Evolutionary conservation across 2,329 filamentous ascomycete genomes (phyloP), one percentile per base, ranked within the genome.

Genomic region (Botryotinia globosa): DNA sequence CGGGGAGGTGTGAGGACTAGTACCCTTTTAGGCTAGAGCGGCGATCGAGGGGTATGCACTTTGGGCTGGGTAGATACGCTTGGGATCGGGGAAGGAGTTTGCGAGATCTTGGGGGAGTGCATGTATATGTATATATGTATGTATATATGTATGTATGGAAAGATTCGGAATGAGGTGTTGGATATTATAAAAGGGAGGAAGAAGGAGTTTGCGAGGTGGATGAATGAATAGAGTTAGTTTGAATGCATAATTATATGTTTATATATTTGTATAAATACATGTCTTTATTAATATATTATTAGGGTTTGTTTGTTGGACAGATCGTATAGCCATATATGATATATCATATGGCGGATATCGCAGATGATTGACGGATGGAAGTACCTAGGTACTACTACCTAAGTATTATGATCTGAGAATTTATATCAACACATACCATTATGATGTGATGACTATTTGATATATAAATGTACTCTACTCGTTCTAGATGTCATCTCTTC

Each of bases 71-170:
- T 67, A 67, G 45, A 54, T 39, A 14, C 64, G 64, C 34, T 42
- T 67, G 25, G 25, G 34, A 67, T 67, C 64, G 64, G 45, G 64
- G 63, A 54, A 67, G 64, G 64, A 67, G 64, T 67, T 67, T 67
- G 64, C 64, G 64, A 66, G 44, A 32, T n/a, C 3, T 51, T 2
- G n/a, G 48, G 48, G 25, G 25, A 25, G 25, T 14, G 48, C n/a
- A n/a, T n/a, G n/a, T n/a, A n/a, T 25, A 48, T 48, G 45, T 20
- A 7, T 45, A 39, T 22, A 22, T 59, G 29, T 25, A 48, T 48
- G 45, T 20, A 7, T 45, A 39, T 22, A 22, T 59, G 29, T 37
- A 14, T 61, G 6, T 5, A 18, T n/a, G 37, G 22, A 1, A 39
- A 25, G 37, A 18, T 42, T 62, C 59, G 22, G 12, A 25, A 58